Evolutionary conservation across 2,329 filamentous ascomycete genomes (phyloP), one percentile per base, ranked within the genome.

Genomic region (Fusarium sp.): DNA sequence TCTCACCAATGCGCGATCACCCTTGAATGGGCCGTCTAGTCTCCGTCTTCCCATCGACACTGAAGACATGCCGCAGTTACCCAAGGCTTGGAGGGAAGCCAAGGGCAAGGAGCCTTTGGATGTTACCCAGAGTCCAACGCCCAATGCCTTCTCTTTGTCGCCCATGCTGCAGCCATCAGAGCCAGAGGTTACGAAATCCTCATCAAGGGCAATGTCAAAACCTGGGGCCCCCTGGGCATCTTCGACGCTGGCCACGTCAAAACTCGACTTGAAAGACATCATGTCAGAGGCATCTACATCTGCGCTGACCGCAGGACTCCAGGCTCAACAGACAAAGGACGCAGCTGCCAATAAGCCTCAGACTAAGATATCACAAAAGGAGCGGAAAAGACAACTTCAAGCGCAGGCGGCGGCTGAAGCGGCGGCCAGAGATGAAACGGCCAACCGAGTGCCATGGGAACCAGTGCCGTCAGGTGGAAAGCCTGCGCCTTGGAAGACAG

Each of bases 341-440:
- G 67, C 81, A n/a, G 24, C 77, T 65, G 64, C 80, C 67, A 59
- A 87, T 78, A 82, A 78, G 43, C 77, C 85, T 0, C 84, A 85
- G 18, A 80, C 83, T 0, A 98, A 94, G 80, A 83, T 97, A 75
- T 98, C 95, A 0, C 97, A 98, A 77, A 97, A 97, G 80, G 95
- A 98, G 81, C 92, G 95, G 24, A 98, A 98, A 84, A 94, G 90
- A 80, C 90, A 95, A 74, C 90, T 95, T 77, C 92, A 95, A 78
- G 88, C 91, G 71, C 90, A 94, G 78, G 84, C 87, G 27, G 84
- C 81, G 27, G 81, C 85, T 39, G 84, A 87, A 68, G 83, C 82
- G 35, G 82, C 85, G 9, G 83, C 84, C 8, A 78, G 79, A 43
- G 77, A 79, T n/a, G 79, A 80, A 35, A 76, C 78, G 35, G 45